Base-by-base conservation (phyloP, 495 filamentous ascomycete species). In the Penicillium egyptiacum region DNA sequence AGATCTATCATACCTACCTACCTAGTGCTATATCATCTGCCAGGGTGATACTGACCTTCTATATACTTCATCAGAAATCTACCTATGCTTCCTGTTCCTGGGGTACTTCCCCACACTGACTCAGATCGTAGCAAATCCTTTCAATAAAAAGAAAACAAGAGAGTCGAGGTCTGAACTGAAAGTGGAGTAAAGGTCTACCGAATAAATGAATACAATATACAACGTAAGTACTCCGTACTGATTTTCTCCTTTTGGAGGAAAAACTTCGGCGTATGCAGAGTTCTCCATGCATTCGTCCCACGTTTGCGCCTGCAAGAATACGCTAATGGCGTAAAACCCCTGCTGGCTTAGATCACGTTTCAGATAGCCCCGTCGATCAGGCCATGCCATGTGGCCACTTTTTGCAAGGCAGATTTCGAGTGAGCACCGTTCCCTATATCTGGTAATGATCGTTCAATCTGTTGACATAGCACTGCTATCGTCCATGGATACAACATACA, bases 291-390 rank as follows among this genome's bases (percentile, higher is more conserved):
- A 10, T 30, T 30, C 11, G n/a, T 30, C 28, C 30, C 3, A 14
- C 30, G 11, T 33, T 30, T 30, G 10, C 30, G 11, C 11, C 30
- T 14, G 11, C 30, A 33, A 14, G 11, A 0, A 12, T 33, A 25
- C 35, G 22, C 26, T 14, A 10, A 55, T 37, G 16, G 20, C 41
- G 30, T 52, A 23, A 37, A 25, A 3, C 16, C 16, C 19, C 46
- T 55, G 42, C 30, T 47, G 22, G 22, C 19, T 40, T 12, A 4
- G 22, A n/a, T 37, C 25, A 41, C 26, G 42, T 46, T 45, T 37
- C 42, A 55, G 41, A 35, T 55, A 47, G 53, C 2, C 22, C 31
- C 53, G 23, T 55, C 43, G 53, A 55, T 55, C 53, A 55, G 53
- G 9, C 26, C 53, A 55, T 55, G 53, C 53, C 53, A 55, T 55